Conservation (phyloP, 495 filamentous ascomycete species). For the Astrocystis sublimbata region DNA sequence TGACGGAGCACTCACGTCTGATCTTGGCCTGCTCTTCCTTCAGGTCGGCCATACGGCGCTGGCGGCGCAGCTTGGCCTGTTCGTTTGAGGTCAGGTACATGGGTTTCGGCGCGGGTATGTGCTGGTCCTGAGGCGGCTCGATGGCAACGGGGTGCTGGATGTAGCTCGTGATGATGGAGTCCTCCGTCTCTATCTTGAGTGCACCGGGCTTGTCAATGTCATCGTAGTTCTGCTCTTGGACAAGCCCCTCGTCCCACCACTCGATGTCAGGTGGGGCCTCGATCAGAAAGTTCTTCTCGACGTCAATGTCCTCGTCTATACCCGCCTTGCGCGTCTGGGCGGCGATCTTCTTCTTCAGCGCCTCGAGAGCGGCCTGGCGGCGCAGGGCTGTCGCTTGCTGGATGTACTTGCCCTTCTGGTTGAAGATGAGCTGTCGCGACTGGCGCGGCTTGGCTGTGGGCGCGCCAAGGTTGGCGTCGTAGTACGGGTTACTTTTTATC, state of each 20-base stretch:
- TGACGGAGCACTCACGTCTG: conserved; percentile 40
- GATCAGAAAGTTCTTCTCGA: conserved; percentile 87
- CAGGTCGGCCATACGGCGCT: conserved; percentile 84
- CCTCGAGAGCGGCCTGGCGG: conserved; percentile 83
- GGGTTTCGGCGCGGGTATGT: conserved; percentile 75
- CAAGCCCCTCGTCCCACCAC: conserved; percentile 95
- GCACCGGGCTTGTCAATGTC: conserved; percentile 61
- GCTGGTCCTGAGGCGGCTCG: conserved; percentile 86
- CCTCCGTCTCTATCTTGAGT: conserved; percentile 73
- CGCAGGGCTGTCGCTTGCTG: conserved; percentile 86
- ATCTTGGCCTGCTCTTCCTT: conserved; percentile 98
- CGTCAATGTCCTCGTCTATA: conserved; percentile 86
- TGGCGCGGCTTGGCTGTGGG: conserved; percentile 63
- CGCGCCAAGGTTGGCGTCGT: conserved; percentile 69
- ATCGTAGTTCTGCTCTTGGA: conserved; percentile 72
- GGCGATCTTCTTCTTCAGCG: conserved; percentile 90
- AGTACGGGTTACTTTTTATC: conserved; percentile 75
- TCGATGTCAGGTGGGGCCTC: conserved; percentile 84
- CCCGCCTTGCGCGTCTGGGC: conserved; percentile 80
- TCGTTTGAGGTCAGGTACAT: conserved; percentile 92
- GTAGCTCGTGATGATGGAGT: conserved; percentile 84
- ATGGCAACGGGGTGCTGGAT: conserved; percentile 93
- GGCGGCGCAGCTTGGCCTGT: conserved; percentile 85
- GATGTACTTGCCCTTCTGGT: conserved; percentile 96
- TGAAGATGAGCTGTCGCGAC: conserved; percentile 79